Percentiles rank a stretch among this genome's conserved stretches.
phyloP scores from a whole-genome alignment of 208 protist genomes.

The Wallacemonas rigidus region DNA sequence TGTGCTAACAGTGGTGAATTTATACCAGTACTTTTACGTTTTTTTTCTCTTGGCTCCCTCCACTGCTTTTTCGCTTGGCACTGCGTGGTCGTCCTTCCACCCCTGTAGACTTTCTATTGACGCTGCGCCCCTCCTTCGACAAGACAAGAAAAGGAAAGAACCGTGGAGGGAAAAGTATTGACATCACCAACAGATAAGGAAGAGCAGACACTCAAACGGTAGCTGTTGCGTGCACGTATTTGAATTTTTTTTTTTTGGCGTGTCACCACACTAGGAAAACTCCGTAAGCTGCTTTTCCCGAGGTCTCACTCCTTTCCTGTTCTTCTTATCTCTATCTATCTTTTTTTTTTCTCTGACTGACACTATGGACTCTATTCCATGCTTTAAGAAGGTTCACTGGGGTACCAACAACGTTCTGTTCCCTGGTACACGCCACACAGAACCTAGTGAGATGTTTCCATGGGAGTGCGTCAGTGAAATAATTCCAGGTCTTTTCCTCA shows the following conservation, averaged over 20 bases:
- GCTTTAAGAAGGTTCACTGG: constrained; percentile 44
- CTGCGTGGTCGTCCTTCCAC: too few species aligned
- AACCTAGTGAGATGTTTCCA: constrained; percentile 32
- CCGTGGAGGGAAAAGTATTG: too few species aligned
- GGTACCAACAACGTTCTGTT: constrained; percentile 20
- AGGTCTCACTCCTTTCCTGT: neutral
- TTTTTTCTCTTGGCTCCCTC: neutral
- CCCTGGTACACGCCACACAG: constrained; percentile 33
- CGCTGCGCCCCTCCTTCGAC: too few species aligned
- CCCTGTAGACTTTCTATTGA: too few species aligned
- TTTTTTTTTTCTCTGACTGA: constrained; percentile 16
- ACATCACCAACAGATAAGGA: too few species aligned
- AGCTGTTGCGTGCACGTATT: too few species aligned
- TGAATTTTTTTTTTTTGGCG: too few species aligned
- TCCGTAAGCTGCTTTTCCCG: too few species aligned
- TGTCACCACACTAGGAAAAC: too few species aligned
- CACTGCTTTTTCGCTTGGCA: too few species aligned
- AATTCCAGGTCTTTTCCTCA: constrained; percentile 73
- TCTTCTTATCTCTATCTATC: neutral
- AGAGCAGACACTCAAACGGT: too few species aligned
- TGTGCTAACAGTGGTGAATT: neutral
- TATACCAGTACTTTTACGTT: neutral
- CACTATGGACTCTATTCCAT: constrained; percentile 1
- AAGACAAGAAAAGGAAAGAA: too few species aligned
- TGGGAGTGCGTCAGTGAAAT: constrained; percentile 77